Percentiles rank a stretch among this genome's conserved stretches.
phyloP scores from a whole-genome alignment of 495 filamentous ascomycete species.

The Lasiosphaeria ovina region DNA sequence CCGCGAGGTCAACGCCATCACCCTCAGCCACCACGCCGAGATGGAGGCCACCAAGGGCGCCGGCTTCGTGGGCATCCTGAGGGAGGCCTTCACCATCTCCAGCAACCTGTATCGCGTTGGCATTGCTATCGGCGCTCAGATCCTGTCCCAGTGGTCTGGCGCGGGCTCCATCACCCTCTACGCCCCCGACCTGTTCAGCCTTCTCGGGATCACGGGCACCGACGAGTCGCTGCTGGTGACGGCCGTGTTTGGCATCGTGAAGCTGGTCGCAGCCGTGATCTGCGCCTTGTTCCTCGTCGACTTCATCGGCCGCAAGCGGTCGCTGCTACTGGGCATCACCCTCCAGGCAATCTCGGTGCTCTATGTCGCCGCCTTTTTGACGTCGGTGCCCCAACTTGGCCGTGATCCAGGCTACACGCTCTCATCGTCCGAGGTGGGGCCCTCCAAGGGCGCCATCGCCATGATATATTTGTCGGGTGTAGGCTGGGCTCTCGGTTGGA shows the following conservation, averaged over 20 bases:
- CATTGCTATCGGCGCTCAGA: conserved; percentile 56
- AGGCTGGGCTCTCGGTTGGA: conserved; percentile 75
- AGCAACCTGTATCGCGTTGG: conserved; percentile 64
- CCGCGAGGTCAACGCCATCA: conserved; percentile 51
- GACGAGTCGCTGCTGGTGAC: conserved; percentile 65
- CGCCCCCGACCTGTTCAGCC: conserved; percentile 62
- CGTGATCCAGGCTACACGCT: conserved; percentile 30
- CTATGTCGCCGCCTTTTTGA: conserved; percentile 67
- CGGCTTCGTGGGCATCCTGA: conserved; percentile 53
- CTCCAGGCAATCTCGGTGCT: conserved; percentile 63
- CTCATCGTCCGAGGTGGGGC: conserved; percentile 29
- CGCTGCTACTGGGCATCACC: conserved; percentile 61
- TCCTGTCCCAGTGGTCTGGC: conserved; percentile 69
- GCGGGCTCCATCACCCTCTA: conserved; percentile 67
- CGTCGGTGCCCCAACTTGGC: conserved; percentile 49
- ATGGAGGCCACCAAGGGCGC: conserved; percentile 57
- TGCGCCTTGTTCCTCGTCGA: conserved; percentile 74
- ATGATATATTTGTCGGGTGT: conserved; percentile 66
- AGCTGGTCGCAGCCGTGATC: conserved; percentile 59
- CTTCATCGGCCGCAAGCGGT: conserved; percentile 68
- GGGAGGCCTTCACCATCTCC: conserved; percentile 59
- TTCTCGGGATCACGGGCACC: conserved; percentile 61
- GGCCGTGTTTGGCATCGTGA: conserved; percentile 68
- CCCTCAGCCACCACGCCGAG: conserved; percentile 48
- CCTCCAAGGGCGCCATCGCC: conserved; percentile 56